Conservation (phyloP, 2,329 filamentous ascomycete species). For the Acephala macrosclerotiorum region DNA sequence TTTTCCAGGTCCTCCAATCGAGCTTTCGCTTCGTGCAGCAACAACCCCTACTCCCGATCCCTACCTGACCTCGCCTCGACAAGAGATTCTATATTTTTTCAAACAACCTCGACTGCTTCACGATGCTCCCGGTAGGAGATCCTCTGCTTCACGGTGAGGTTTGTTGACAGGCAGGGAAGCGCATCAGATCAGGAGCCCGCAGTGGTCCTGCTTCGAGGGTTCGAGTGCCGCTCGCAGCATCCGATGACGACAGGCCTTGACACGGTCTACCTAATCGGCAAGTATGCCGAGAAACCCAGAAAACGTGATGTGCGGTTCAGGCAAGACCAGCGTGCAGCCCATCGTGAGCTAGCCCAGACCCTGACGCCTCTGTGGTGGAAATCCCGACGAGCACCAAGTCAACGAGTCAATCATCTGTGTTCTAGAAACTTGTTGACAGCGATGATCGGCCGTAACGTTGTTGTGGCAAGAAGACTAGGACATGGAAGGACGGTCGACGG, state of each 20-base stretch:
- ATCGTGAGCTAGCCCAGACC: slow-evolving; percentile 6
- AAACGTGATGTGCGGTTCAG: slow-evolving; percentile 13
- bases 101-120: neutral
- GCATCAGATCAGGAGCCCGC: neutral
- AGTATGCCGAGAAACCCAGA: slow-evolving; percentile 16
- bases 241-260: slow-evolving; percentile 17
- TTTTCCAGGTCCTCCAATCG: slow-evolving; percentile 18
- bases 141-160: neutral
- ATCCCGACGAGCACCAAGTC: slow-evolving; percentile 4
- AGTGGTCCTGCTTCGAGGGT: neutral
- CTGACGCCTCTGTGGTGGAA: slow-evolving; percentile 8
- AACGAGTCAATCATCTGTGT: slow-evolving; percentile 13
- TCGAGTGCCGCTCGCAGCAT: neutral
- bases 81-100: neutral
- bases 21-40: neutral
- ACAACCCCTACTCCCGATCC: neutral
- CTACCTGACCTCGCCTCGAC: neutral
- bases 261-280: slow-evolving; percentile 15
- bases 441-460: slow-evolving; percentile 16
- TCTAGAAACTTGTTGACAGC: slow-evolving; percentile 12
- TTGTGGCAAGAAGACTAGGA: slow-evolving; percentile 1
- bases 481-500: neutral
- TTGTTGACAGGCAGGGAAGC: neutral
- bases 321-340: slow-evolving; percentile 11
- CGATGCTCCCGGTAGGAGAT: neutral